Base-by-base conservation (phyloP, 2,329 filamentous ascomycete genomes). In the Calonectria leucothoes region DNA sequence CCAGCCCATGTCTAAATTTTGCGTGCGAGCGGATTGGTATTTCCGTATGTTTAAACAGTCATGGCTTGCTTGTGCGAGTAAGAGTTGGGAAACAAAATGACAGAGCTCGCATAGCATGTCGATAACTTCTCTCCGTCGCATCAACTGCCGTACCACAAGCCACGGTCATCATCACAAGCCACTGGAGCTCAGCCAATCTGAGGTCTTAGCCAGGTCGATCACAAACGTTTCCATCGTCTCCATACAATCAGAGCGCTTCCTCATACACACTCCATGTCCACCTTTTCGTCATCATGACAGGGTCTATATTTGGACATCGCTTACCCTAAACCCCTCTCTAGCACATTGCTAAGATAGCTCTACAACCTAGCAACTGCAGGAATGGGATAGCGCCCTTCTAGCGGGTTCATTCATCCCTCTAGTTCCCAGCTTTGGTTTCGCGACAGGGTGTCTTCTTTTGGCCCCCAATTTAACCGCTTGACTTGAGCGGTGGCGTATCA, bases 211-310 rank as follows among this genome's bases (percentile, higher is more conserved):
- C 12, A 27, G 8, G 12, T 23, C 14, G 12, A 39, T 15, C 10
- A 27, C n/a, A 27, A 61, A 29, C 17, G 25, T 23, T 39, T 15
- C 12, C 6, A 39, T 29, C 4, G 11, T 25, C 55, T 10, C 35
- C 20, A 17, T 27, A 61, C 23, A 37, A 7, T 14, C 25, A 27
- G 14, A 39, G 35, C 55, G 31, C 35, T 14, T 61, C 35, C 23
- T 61, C 33, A 39, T 10, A 17, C 12, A 39, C 23, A 39, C 25
- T 17, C 25, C n/a, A 37, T 39, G n/a, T 37, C 5, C 25, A 25
- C 33, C 25, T 39, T 39, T n/a, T 61, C 55, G 55, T 61, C 55
- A 61, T 61, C 33, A 61, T 61, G 55, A 61, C 55, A 61, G 33
- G 7, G 23, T 27, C 35, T 61, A 61, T 61, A 61, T 61, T 61